Base-by-base conservation (phyloP, 1,284 basidiomycete genomes). In the Bjerkandera adusta region DNA sequence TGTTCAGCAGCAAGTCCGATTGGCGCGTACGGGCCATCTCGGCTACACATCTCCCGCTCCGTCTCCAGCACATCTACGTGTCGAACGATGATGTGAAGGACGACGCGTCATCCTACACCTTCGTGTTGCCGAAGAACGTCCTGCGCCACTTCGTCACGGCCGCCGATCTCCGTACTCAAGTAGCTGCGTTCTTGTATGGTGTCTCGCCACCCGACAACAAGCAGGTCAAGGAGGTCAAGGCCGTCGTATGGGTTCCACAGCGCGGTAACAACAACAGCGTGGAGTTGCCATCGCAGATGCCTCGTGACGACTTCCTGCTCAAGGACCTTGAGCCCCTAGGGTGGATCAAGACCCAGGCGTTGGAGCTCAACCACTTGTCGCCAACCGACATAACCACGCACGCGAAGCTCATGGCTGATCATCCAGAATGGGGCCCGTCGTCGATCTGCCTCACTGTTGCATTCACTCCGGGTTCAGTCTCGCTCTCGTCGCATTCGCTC, bases 71-170 rank as follows among this genome's bases (percentile, higher is more conserved):
- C 65, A 95, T 98, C 66, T 98, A 97, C 66, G 97, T 99, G 32
- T 97, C 94, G 37, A 99, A 98, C 63, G 96, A 99, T 62, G 95
- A 99, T 63, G 94, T 99, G 61, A 95, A 95, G 67, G 97, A 99
- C 62, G 97, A 99, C 61, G 91, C 92, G 2, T 85, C 89, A 12
- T 90, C 90, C 5, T 91, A 81, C 66, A 99, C 97, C 15, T 99
- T 93, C 62, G 93, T 99, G 43, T 76, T 99, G 52, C 95, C 97
- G 15, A 99, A 99, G 81, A 99, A 99, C 69, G 81, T 99, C 47
- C 76, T 99, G 37, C 89, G 92, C 48, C 90, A 94, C 8, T 98
- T 99, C 70, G 91, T 99, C 60, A 83, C 90, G 42, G 89, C 92
- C 20, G 83, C 94, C 20, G 97, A 99, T 70, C 77, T 99, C 39